phyloP scores from a whole-genome alignment of 345 rosid species.

The Durio zibethinus region DNA sequence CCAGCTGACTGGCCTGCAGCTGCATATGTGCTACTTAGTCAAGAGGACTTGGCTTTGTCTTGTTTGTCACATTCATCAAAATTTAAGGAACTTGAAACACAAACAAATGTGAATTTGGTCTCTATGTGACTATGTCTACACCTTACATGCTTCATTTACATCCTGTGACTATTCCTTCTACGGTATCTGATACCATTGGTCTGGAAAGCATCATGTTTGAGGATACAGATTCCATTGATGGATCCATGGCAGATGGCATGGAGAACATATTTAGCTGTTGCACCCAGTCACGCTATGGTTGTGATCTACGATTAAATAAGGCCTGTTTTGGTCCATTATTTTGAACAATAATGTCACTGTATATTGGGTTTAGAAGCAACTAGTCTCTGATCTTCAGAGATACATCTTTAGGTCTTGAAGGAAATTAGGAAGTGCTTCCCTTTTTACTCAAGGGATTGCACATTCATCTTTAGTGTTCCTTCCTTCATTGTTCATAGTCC shows the following conservation, averaged over 20 bases:
- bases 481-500: not conserved
- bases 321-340: conserved; percentile 31
- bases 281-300: conserved; percentile 82
- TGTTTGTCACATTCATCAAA: conserved; percentile 44
- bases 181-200: conserved; percentile 63
- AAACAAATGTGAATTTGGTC: conserved; percentile 52
- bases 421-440: not conserved
- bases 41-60: conserved; percentile 85
- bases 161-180: conserved; percentile 84
- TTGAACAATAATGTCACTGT: conserved; percentile 6
- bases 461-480: not conserved
- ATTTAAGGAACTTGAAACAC: conserved; percentile 56
- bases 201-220: conserved; percentile 66
- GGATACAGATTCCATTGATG: conserved; percentile 72
- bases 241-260: conserved; percentile 89
- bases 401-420: not conserved
- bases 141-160: conserved; percentile 96
- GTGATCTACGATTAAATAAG: conserved; percentile 95
- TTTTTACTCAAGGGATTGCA: not conserved
- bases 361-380: not conserved
- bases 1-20: conserved; percentile 93
- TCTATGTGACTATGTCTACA: conserved; percentile 79
- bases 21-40: conserved; percentile 91
- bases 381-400: conserved; percentile 3
- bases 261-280: conserved; percentile 89